These are phyloP conservation scores for Tulasnella sp. DNA, from an alignment of 768 basidiomycete genomes.

Conservation along the genomic window DNA sequence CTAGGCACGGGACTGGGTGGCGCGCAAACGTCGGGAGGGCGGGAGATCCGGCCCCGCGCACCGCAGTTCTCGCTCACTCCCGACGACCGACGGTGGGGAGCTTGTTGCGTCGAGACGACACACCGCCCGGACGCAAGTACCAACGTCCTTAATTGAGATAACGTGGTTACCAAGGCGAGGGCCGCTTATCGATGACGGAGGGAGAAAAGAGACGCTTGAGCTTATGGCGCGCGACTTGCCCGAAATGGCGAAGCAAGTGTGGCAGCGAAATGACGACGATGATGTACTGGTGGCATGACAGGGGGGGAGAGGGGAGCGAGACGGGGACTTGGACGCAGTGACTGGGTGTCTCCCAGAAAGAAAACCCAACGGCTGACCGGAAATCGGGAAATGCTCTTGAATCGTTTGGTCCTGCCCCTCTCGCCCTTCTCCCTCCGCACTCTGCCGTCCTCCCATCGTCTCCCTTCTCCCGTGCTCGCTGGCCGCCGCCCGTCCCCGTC, in stretches of 20 bases:
- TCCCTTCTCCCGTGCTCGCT: constrained; percentile 5
- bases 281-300: not conserved
- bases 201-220: too few relatives aligned
- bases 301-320: not conserved
- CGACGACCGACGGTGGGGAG: not conserved
- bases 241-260: not conserved
- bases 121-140: not conserved
- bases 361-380: not conserved
- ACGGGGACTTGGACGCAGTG: not conserved
- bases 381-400: constrained; percentile 14
- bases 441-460: constrained; percentile 10
- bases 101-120: not conserved
- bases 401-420: constrained; percentile 8
- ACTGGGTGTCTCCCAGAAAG: not conserved
- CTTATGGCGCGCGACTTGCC: too few relatives aligned
- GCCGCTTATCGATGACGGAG: not conserved
- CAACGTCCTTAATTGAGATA: not conserved
- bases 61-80: not conserved
- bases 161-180: constrained; percentile 8
- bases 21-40: constrained; percentile 12
- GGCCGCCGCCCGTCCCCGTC: not conserved
- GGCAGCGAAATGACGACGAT: not conserved
- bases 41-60: constrained; percentile 3
- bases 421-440: constrained; percentile 12
- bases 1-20: constrained; percentile 12